These are phyloP conservation scores for Hippophae rhamnoides DNA, from an alignment of 306 rosid genomes.

Conservation along the genomic window DNA sequence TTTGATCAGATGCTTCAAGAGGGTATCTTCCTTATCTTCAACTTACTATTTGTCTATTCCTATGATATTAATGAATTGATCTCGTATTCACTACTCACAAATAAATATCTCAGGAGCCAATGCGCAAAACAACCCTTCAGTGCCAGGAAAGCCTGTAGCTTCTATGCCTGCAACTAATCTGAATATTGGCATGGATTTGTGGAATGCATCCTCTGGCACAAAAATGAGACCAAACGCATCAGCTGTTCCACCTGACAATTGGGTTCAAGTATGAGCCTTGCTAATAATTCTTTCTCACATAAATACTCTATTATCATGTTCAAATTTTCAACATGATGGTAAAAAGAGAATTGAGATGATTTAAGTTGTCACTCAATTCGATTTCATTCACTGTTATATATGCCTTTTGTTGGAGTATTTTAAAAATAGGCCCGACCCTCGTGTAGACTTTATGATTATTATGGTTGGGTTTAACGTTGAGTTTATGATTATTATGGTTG, in stretches of 20 bases:
- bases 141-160: slow-evolving; percentile 56
- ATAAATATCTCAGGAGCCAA: slow-evolving; percentile 58
- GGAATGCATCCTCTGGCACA: slow-evolving; percentile 63
- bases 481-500: too few relatives aligned
- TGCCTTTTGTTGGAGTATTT: too few relatives aligned
- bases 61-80: background rate
- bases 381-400: too few relatives aligned
- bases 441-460: too few relatives aligned
- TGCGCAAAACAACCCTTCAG: slow-evolving; percentile 55
- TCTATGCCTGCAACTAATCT: slow-evolving; percentile 66
- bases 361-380: too few relatives aligned
- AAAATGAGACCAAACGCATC: slow-evolving; percentile 55
- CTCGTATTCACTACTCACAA: slow-evolving; percentile 12
- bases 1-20: slow-evolving; percentile 94
- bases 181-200: slow-evolving; percentile 90
- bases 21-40: slow-evolving; percentile 39
- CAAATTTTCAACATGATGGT: too few relatives aligned
- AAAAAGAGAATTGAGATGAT: too few relatives aligned
- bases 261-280: slow-evolving; percentile 59
- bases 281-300: background rate
- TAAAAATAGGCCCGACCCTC: too few relatives aligned
- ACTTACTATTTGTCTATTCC: background rate
- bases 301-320: too few relatives aligned
- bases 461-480: too few relatives aligned
- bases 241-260: slow-evolving; percentile 60